phyloP scores from a whole-genome alignment of 768 basidiomycete species.

The Tricholoma matsutake region DNA sequence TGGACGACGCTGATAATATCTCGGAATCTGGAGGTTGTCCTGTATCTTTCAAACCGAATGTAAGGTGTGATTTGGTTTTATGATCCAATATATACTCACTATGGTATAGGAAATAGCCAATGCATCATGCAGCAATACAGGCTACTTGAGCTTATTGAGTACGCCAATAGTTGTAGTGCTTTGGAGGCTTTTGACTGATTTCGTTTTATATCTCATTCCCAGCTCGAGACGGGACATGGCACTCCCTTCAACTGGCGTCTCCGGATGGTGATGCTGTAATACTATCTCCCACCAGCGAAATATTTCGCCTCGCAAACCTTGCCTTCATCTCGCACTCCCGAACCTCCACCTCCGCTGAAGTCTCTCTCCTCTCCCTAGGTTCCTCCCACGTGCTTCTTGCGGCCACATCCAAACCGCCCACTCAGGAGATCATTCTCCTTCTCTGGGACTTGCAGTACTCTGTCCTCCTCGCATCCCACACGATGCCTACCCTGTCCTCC shows the following conservation, averaged over 20 bases:
- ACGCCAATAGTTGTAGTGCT: constrained; percentile 15
- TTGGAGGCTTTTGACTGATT: neutral
- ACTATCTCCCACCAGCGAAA: constrained; percentile 20
- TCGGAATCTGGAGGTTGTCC: constrained; percentile 25
- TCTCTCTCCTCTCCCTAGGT: constrained; percentile 47
- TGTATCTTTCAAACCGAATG: constrained; percentile 30
- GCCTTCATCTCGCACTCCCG: constrained; percentile 24
- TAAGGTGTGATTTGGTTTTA: constrained; percentile 13
- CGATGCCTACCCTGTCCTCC: constrained; percentile 47
- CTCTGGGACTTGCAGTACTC: constrained; percentile 72
- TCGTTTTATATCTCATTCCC: constrained; percentile 2
- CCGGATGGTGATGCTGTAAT: constrained; percentile 22
- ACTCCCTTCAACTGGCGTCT: constrained; percentile 31
- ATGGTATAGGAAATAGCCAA: constrained; percentile 32
- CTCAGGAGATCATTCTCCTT: constrained; percentile 49
- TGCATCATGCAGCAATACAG: constrained; percentile 44
- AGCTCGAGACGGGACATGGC: constrained; percentile 48
- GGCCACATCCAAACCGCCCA: constrained; percentile 32
- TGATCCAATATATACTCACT: constrained; percentile 7
- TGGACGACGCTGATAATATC: constrained; percentile 31
- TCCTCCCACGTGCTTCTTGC: constrained; percentile 60
- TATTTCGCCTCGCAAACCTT: constrained; percentile 30
- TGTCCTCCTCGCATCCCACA: constrained; percentile 54
- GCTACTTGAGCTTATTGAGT: constrained; percentile 51
- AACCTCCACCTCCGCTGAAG: constrained; percentile 13